phyloP scores from a whole-genome alignment of 2,329 filamentous ascomycete genomes.

The Salinomyces thailandicus region DNA sequence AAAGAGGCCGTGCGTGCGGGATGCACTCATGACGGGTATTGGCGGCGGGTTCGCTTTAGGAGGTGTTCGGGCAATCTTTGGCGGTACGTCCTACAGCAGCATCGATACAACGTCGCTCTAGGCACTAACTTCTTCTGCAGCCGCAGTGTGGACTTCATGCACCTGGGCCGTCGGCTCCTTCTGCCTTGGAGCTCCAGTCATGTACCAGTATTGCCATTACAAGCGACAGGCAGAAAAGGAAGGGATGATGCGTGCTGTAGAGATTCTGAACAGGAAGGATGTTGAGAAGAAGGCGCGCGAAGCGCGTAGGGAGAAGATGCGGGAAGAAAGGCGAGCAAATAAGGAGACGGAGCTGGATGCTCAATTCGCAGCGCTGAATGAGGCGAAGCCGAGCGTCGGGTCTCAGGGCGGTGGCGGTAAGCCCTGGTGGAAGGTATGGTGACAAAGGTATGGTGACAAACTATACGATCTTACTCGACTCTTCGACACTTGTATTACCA shows the following conservation, averaged over 20 bases:
- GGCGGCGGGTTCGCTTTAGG: slow-evolving; percentile 66
- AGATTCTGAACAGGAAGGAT: slow-evolving; percentile 67
- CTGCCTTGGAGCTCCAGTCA: slow-evolving; percentile 54
- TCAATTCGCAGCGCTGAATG: slow-evolving; percentile 21
- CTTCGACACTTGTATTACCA: no score
- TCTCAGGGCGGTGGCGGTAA: slow-evolving; percentile 14
- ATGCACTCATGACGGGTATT: slow-evolving; percentile 75
- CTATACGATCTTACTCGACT: background rate
- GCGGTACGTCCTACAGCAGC: slow-evolving; percentile 51
- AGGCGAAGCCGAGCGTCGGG: slow-evolving; percentile 10
- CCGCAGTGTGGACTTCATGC: slow-evolving; percentile 54
- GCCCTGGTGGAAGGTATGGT: slow-evolving; percentile 29
- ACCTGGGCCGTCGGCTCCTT: slow-evolving; percentile 83
- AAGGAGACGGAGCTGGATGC: slow-evolving; percentile 35
- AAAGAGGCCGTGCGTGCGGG: slow-evolving; percentile 71
- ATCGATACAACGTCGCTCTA: no score
- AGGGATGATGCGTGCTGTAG: slow-evolving; percentile 76
- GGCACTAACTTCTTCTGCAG: slow-evolving; percentile 31
- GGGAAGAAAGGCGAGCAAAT: slow-evolving; percentile 31
- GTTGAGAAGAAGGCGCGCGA: slow-evolving; percentile 46
- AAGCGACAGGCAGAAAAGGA: slow-evolving; percentile 62
- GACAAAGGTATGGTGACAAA: slow-evolving; percentile 3
- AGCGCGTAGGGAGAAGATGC: slow-evolving; percentile 31
- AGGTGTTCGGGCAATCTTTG: slow-evolving; percentile 60
- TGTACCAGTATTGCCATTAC: slow-evolving; percentile 78